Conservation (phyloP, 2,329 filamentous ascomycete genomes). For the Monosporascus sp. region DNA sequence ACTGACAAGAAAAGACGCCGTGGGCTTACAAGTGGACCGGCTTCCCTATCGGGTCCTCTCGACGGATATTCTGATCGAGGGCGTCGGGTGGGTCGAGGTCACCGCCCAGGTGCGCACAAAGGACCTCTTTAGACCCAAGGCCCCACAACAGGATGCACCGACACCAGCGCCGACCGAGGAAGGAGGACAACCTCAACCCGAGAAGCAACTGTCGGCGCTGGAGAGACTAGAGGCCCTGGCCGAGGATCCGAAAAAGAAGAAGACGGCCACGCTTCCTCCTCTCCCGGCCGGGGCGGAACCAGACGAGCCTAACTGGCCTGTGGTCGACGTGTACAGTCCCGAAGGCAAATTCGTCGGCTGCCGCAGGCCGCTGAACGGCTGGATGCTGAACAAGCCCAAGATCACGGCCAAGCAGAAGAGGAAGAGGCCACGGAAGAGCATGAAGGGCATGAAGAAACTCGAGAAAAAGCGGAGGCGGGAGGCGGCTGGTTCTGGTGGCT, state of each 20-base stretch:
- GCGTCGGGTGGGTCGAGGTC: constrained; percentile 89
- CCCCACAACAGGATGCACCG: constrained; percentile 10
- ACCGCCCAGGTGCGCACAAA: constrained; percentile 71
- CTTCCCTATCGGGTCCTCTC: constrained; percentile 78
- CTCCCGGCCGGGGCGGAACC: constrained; percentile 7
- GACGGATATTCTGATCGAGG: constrained; percentile 83
- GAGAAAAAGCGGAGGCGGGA: constrained; percentile 37
- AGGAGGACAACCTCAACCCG: constrained; percentile 9
- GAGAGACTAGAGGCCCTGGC: constrained; percentile 16
- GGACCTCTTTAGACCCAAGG: constrained; percentile 31
- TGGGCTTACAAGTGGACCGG: constrained; percentile 58
- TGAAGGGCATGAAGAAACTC: constrained; percentile 57
- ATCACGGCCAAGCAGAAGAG: constrained; percentile 43
- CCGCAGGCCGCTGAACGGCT: constrained; percentile 67
- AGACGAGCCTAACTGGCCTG: constrained; percentile 50
- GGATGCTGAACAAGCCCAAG: constrained; percentile 55
- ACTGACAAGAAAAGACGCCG: constrained; percentile 58
- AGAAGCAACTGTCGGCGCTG: constrained; percentile 13
- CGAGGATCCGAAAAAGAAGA: constrained; percentile 13
- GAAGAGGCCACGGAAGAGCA: constrained; percentile 61
- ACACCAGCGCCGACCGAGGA: constrained; percentile 8
- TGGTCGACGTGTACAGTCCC: constrained; percentile 80
- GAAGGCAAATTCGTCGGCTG: constrained; percentile 73
- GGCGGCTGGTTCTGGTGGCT: not conserved
- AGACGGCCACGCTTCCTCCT: constrained; percentile 3